Evolutionary conservation across 1,139 yeast species (phyloP).

Genomic region (Debaryomycetaceae sp.): DNA sequence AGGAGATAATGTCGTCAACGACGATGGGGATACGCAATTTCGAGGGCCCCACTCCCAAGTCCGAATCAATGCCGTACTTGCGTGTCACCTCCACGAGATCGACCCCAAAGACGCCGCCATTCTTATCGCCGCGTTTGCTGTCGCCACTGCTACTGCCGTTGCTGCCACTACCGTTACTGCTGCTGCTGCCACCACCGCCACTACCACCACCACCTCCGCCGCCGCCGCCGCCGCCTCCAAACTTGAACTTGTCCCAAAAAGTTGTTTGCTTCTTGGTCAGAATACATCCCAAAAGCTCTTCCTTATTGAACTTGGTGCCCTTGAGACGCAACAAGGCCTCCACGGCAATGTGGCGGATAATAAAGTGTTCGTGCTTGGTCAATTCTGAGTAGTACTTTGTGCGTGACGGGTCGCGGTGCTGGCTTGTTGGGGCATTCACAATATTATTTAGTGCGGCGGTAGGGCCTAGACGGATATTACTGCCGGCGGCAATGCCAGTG

Average conservation of each 20-base stretch:
- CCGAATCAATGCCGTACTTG: slow-evolving; percentile 77
- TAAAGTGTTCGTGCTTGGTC: slow-evolving; percentile 45
- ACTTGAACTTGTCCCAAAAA: slow-evolving; percentile 67
- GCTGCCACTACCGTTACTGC: no score
- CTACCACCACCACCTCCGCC: slow-evolving; percentile 16
- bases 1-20: slow-evolving; percentile 74
- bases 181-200: slow-evolving; percentile 76
- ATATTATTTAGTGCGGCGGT: slow-evolving; percentile 8
- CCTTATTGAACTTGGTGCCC: slow-evolving; percentile 29
- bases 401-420: slow-evolving; percentile 5
- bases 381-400: slow-evolving; percentile 65
- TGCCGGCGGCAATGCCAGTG: no score
- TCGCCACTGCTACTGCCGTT: background rate
- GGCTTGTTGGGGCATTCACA: slow-evolving; percentile 6
- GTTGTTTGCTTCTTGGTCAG: slow-evolving; percentile 46
- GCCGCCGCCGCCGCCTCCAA: slow-evolving; percentile 7
- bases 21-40: slow-evolving; percentile 75
- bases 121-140: slow-evolving; percentile 14
- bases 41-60: slow-evolving; percentile 77
- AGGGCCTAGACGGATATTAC: slow-evolving; percentile 7
- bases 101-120: slow-evolving; percentile 58
- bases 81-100: slow-evolving; percentile 63
- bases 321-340: slow-evolving; percentile 42
- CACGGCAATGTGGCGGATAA: slow-evolving; percentile 59
- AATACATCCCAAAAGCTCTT: slow-evolving; percentile 43